Evolutionary conservation across 805 yeast species (phyloP).

Genomic region (Starmerella bombicola): DNA sequence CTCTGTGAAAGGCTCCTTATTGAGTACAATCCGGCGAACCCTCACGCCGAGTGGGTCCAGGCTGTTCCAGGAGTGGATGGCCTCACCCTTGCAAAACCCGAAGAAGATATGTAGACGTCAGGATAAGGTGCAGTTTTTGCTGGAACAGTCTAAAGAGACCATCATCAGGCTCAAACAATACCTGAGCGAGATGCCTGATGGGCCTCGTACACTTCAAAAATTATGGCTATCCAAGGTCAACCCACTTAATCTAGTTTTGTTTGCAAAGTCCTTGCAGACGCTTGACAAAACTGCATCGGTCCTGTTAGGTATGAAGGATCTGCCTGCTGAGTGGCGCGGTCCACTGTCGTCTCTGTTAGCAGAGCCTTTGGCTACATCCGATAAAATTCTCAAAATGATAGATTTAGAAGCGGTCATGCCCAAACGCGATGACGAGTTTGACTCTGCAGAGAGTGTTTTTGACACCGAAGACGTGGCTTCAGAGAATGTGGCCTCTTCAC

Average conservation of each 20-base stretch:
- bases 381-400: conserved; percentile 34
- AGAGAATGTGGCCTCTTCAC: background rate
- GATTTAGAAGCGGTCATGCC: conserved; percentile 28
- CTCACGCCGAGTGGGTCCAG: conserved; percentile 74
- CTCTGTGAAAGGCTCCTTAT: conserved; percentile 38
- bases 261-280: conserved; percentile 33
- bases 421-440: background rate
- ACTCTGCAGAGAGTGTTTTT: background rate
- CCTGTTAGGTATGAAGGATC: background rate
- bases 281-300: conserved; percentile 26
- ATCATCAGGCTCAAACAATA: conserved; percentile 46
- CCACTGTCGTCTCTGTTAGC: conserved; percentile 7
- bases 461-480: background rate
- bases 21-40: conserved; percentile 60
- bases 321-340: background rate
- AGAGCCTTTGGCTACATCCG: conserved; percentile 29
- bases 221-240: conserved; percentile 33
- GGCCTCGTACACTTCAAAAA: conserved; percentile 29
- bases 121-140: conserved; percentile 36
- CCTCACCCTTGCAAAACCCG: conserved; percentile 59
- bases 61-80: conserved; percentile 65
- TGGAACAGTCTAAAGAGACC: conserved; percentile 33
- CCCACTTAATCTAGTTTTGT: conserved; percentile 35
- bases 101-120: conserved; percentile 47
- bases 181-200: conserved; percentile 43